Evolutionary conservation across 78 protist genomes (phyloP).

Genomic region (Polysphondylium violaceum): DNA sequence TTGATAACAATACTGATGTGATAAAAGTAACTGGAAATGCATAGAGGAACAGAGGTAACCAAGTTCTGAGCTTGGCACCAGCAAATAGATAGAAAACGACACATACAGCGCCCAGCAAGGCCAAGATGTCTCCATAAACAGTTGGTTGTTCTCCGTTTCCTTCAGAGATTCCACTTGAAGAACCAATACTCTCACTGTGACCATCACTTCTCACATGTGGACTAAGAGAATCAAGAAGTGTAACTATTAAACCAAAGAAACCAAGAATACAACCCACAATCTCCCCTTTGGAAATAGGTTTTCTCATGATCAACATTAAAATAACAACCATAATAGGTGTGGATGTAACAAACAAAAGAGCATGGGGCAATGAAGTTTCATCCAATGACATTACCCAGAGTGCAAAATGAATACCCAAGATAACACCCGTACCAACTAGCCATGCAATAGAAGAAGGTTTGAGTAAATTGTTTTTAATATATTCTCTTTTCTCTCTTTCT

Average conservation of each 20-base stretch:
- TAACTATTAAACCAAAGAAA: slow-evolving; percentile 51
- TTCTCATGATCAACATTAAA: slow-evolving; percentile 16
- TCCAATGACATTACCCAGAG: slow-evolving; percentile 66
- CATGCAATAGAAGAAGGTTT: background rate
- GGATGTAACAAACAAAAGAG: slow-evolving; percentile 75
- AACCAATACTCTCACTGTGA: background rate
- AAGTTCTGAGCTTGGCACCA: slow-evolving; percentile 45
- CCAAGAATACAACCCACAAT: slow-evolving; percentile 60
- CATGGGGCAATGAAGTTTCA: slow-evolving; percentile 72
- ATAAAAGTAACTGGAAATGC: slow-evolving; percentile 79
- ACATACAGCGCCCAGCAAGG: slow-evolving; percentile 72
- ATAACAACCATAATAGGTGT: slow-evolving; percentile 67
- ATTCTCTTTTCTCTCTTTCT: background rate
- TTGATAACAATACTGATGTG: slow-evolving; percentile 39
- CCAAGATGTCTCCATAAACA: slow-evolving; percentile 65
- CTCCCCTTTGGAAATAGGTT: slow-evolving; percentile 60
- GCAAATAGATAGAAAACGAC: slow-evolving; percentile 62
- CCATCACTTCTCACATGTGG: background rate
- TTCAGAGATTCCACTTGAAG: background rate
- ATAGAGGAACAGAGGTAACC: slow-evolving; percentile 78
- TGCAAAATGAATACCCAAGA: slow-evolving; percentile 71
- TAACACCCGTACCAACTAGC: slow-evolving; percentile 19
- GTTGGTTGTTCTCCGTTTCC: slow-evolving; percentile 28
- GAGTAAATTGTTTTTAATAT: slow-evolving; percentile 1
- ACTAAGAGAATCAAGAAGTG: slow-evolving; percentile 36